A percentile compares a stretch with the other conserved stretches of the same genome.
Evolutionary conservation across 2,329 filamentous ascomycete genomes (phyloP).

Genomic region (Dactylellina leptospora): DNA sequence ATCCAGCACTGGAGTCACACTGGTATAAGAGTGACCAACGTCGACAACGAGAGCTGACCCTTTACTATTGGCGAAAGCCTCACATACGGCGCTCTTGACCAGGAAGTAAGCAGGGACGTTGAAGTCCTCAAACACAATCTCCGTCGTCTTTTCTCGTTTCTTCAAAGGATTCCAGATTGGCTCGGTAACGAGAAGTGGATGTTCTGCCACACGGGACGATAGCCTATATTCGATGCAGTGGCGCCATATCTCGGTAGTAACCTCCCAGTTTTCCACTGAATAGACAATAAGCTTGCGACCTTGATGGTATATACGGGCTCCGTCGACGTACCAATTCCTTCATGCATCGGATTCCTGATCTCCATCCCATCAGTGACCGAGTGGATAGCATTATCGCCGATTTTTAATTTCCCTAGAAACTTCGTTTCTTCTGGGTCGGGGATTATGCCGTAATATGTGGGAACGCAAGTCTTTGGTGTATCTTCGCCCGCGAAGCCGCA

Average conservation of each 20-base stretch:
- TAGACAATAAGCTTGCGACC: conserved; percentile 11
- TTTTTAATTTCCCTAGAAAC: conserved; percentile 68
- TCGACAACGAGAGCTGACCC: conserved; percentile 92
- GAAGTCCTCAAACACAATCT: conserved; percentile 97
- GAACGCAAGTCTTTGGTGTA: conserved; percentile 89
- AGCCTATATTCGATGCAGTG: conserved; percentile 88
- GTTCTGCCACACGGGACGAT: conserved; percentile 83
- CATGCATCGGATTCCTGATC: conserved; percentile 88
- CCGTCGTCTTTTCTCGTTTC: conserved; percentile 89
- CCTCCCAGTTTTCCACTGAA: conserved; percentile 94
- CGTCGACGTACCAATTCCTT: conserved; percentile 55
- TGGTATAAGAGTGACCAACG: conserved; percentile 86
- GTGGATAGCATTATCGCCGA: conserved; percentile 89
- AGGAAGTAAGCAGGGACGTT: conserved; percentile 94
- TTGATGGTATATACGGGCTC: not conserved
- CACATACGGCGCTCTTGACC: conserved; percentile 84
- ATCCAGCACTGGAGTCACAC: conserved; percentile 89
- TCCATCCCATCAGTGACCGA: conserved; percentile 79
- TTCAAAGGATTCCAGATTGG: conserved; percentile 90
- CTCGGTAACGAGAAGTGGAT: conserved; percentile 91
- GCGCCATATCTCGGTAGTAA: conserved; percentile 88
- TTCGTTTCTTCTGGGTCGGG: conserved; percentile 61
- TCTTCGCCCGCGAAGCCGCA: conserved; percentile 98
- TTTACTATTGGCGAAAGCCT: conserved; percentile 83
- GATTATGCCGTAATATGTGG: conserved; percentile 80